A percentile compares a stretch with the other conserved stretches of the same genome.
phyloP scores from a whole-genome alignment of 2,329 filamentous ascomycete species.

The Pseudogymnoascus sp. region DNA sequence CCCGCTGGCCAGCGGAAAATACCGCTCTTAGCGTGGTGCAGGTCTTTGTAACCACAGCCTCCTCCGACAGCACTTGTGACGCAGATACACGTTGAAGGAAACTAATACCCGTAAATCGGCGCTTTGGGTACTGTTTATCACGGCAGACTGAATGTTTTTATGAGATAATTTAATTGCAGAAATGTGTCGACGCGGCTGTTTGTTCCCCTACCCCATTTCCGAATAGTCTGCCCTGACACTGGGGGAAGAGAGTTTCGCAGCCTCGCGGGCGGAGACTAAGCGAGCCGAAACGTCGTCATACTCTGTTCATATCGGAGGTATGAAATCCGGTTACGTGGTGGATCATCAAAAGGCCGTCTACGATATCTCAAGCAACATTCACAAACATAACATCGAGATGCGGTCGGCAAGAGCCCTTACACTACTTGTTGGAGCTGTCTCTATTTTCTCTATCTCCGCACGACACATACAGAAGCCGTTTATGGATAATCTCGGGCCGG shows the following conservation, averaged over 20 bases:
- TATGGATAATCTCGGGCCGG: conserved; percentile 18
- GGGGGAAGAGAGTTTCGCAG: conserved; percentile 5
- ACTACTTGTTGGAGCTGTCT: background rate
- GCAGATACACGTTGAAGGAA: background rate
- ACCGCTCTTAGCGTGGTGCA: conserved; percentile 8
- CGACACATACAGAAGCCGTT: conserved; percentile 10
- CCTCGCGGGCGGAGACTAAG: conserved; percentile 6
- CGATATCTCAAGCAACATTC: background rate
- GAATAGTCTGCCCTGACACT: conserved; percentile 1
- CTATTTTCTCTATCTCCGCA: background rate
- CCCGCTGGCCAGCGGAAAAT: conserved; percentile 6
- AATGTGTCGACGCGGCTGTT: background rate
- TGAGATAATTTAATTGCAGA: background rate
- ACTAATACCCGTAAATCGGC: background rate
- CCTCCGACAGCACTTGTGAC: background rate
- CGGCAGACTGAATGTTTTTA: background rate
- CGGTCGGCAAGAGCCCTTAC: conserved; percentile 1
- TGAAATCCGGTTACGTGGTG: background rate
- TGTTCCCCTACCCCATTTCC: background rate
- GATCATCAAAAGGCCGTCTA: background rate
- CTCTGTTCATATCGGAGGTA: background rate
- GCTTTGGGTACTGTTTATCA: background rate
- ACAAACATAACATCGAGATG: background rate
- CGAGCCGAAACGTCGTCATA: conserved; percentile 7
- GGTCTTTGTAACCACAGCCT: background rate